Percentiles rank a stretch among this genome's conserved stretches.
Evolutionary conservation across 148 eudicot genomes (phyloP).

Genomic region (Persicaria tinctoria): DNA sequence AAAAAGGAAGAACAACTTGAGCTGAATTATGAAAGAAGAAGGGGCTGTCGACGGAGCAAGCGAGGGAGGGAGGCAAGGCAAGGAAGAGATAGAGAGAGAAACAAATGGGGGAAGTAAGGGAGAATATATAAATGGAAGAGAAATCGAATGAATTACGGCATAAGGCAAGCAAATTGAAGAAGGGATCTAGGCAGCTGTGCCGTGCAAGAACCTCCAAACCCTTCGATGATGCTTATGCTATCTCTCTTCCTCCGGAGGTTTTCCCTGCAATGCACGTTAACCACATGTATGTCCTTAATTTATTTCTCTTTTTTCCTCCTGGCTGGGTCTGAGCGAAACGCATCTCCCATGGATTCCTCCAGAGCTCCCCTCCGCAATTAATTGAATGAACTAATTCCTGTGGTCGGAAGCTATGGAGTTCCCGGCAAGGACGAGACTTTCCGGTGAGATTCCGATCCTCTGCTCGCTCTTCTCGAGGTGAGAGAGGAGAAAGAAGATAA

Average conservation of each 20-base stretch:
- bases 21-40: not conserved
- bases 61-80: constrained; percentile 2
- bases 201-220: constrained; percentile 65
- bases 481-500: not conserved
- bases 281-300: constrained; percentile 22
- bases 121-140: constrained; percentile 13
- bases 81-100: not conserved
- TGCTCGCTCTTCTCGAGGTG: constrained; percentile 11
- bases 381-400: not conserved
- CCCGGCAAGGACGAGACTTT: constrained; percentile 10
- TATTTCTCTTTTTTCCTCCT: not conserved
- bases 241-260: constrained; percentile 18
- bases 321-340: not conserved
- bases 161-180: constrained; percentile 48
- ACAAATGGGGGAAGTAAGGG: constrained; percentile 15
- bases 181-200: constrained; percentile 57
- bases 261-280: constrained; percentile 67
- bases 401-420: not conserved
- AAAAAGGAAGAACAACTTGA: not conserved
- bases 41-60: not conserved
- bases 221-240: constrained; percentile 24
- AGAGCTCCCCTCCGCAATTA: not conserved
- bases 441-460: constrained; percentile 21
- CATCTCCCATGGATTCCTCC: constrained; percentile 3
- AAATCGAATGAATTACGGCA: constrained; percentile 58